These are phyloP conservation scores for Lipomyces anomalus DNA, from an alignment of 805 yeast genomes.

Conservation along the genomic window DNA sequence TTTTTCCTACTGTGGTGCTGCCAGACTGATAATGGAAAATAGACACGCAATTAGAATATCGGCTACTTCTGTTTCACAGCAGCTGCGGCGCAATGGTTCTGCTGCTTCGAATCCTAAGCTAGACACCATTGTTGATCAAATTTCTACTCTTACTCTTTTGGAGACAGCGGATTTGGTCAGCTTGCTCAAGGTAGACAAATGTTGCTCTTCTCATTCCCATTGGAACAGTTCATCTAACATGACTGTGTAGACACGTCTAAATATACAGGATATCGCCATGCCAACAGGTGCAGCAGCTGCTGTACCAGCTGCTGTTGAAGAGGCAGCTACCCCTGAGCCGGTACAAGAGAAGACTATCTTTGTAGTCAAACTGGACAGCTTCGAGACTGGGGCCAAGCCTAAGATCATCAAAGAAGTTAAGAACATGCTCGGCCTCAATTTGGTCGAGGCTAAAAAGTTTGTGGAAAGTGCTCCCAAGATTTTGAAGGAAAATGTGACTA, in stretches of 20 bases:
- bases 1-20: no score
- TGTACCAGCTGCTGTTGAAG: slow-evolving; percentile 61
- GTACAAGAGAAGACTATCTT: slow-evolving; percentile 86
- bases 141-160: slow-evolving; percentile 80
- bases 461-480: slow-evolving; percentile 97
- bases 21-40: no score
- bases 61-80: no score
- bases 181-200: slow-evolving; percentile 40
- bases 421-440: slow-evolving; percentile 78
- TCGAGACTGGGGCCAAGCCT: slow-evolving; percentile 92
- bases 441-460: slow-evolving; percentile 95
- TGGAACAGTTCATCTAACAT: slow-evolving; percentile 18
- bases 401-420: slow-evolving; percentile 97
- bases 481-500: slow-evolving; percentile 89
- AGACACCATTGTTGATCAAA: slow-evolving; percentile 78
- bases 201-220: slow-evolving; percentile 24
- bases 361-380: slow-evolving; percentile 83
- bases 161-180: slow-evolving; percentile 85
- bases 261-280: slow-evolving; percentile 88
- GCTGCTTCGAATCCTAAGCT: slow-evolving; percentile 69
- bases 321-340: slow-evolving; percentile 66
- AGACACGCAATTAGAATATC: no score
- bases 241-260: slow-evolving; percentile 49
- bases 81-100: no score
- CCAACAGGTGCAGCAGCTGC: slow-evolving; percentile 56